Evolutionary conservation across 768 basidiomycete genomes (phyloP), one percentile per base, ranked within the genome.

Genomic region (Agaricus blazei): DNA sequence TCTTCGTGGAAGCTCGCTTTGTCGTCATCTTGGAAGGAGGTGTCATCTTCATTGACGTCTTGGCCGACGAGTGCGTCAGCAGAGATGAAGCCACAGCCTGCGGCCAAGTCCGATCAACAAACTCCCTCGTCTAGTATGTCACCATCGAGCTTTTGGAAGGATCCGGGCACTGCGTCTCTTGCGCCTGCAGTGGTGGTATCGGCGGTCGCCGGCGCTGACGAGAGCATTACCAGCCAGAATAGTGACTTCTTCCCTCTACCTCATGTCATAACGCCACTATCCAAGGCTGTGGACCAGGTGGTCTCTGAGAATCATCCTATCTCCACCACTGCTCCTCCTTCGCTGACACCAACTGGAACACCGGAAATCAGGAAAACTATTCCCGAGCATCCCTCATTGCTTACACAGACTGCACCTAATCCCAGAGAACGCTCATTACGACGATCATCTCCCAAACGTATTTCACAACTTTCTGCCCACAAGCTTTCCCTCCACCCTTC

Each of bases 381-480:
- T 47, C 52, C 62, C 51, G 66, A 66, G 27, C 72, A 69, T 26
- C 74, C 78, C 23, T 87, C 84, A 14, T 73, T 87, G 26, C 76
- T 87, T 37, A 82, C 82, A n/a, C 83, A 80, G 59, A 85, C 84
- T 7, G 85, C 85, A 3, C 83, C 84, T 28, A 62, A 38, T 67
- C n/a, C 59, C 62, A 6, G 64, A 47, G 27, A 67, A 31, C 64
- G 67, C 36, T 57, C 65, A 19, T 58, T 58, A 47, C 58, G 63
- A 15, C 70, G 70, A n/a, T 52, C 63, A 51, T 72, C 76, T 34
- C 70, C 72, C 23, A 72, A 68, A 46, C 73, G 72, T 49, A 62
- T 70, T 36, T 75, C 73, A 1, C 73, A 75, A 47, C 64, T 75
- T 55, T 73, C 75, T 40, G 69, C 74, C 19, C 72, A 75, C 59